phyloP scores from a whole-genome alignment of 2,329 filamentous ascomycete species.

The Alternaria gansuensis region DNA sequence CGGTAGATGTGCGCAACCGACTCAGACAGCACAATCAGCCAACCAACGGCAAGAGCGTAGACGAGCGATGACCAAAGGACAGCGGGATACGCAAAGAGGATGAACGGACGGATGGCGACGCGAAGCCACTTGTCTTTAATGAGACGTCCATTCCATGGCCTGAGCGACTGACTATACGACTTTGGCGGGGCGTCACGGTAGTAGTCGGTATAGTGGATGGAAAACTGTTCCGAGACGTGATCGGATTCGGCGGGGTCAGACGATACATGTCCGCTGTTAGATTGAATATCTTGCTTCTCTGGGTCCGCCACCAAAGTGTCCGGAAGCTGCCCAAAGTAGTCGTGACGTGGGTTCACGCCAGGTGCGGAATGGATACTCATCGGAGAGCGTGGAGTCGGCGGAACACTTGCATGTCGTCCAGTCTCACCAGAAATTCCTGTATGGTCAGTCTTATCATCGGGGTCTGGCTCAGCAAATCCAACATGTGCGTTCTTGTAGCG shows the following conservation, averaged over 20 bases:
- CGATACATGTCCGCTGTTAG: conserved; percentile 19
- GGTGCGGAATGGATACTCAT: conserved; percentile 57
- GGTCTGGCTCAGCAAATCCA: conserved; percentile 60
- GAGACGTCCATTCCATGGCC: conserved; percentile 79
- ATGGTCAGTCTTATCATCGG: conserved; percentile 8
- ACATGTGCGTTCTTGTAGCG: conserved; percentile 51
- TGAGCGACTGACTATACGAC: conserved; percentile 77
- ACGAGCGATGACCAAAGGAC: conserved; percentile 88
- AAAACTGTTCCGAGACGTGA: conserved; percentile 38
- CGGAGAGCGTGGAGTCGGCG: conserved; percentile 26
- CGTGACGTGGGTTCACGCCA: conserved; percentile 34
- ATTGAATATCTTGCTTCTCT: conserved; percentile 35
- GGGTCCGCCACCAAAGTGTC: conserved; percentile 17
- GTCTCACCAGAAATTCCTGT: conserved; percentile 57
- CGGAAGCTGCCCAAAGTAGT: conserved; percentile 27
- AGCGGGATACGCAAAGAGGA: conserved; percentile 85
- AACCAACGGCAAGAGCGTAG: conserved; percentile 88
- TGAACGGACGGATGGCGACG: conserved; percentile 80
- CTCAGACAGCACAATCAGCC: conserved; percentile 95
- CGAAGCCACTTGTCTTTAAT: conserved; percentile 77
- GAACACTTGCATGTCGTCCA: conserved; percentile 16
- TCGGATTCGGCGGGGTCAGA: conserved; percentile 27
- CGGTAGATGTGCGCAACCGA: conserved; percentile 83
- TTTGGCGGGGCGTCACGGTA: conserved; percentile 73
- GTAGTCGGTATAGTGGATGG: conserved; percentile 71